Conservation (phyloP, 495 filamentous ascomycete species). For the Penicillium ochrochloron region DNA sequence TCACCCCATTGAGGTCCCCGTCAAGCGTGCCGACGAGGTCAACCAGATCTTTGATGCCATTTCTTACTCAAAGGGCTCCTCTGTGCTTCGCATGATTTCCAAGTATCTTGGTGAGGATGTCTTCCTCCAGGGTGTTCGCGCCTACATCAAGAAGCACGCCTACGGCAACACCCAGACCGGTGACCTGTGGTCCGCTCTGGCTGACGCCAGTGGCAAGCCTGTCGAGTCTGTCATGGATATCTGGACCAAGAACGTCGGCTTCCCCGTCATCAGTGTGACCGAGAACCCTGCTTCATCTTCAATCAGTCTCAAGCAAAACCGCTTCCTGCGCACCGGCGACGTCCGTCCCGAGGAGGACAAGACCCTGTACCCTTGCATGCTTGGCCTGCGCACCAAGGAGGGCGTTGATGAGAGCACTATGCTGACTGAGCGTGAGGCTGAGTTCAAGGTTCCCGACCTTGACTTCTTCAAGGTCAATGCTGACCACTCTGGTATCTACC, state of each 20-base stretch:
- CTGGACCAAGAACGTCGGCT: constrained; percentile 73
- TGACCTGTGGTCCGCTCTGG: constrained; percentile 89
- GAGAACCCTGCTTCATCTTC: constrained; percentile 53
- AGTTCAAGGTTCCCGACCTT: constrained; percentile 65
- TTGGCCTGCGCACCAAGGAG: constrained; percentile 62
- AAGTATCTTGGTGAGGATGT: constrained; percentile 90
- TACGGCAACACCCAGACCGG: constrained; percentile 76
- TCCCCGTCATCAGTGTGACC: constrained; percentile 65
- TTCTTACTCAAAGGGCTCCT: constrained; percentile 95
- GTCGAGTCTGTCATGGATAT: constrained; percentile 74
- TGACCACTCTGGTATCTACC: constrained; percentile 68
- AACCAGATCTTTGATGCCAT: constrained; percentile 99
- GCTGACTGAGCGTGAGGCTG: constrained; percentile 72
- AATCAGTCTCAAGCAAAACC: constrained; percentile 66
- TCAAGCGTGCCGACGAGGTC: constrained; percentile 92
- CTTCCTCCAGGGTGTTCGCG: constrained; percentile 90
- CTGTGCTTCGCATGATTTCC: constrained; percentile 96
- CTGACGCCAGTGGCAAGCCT: constrained; percentile 87
- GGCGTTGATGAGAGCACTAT: constrained; percentile 63
- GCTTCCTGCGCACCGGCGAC: constrained; percentile 69
- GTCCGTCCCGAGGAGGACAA: constrained; percentile 72
- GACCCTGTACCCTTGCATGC: constrained; percentile 68
- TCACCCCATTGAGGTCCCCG: constrained; percentile 96
- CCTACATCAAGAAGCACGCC: constrained; percentile 93
- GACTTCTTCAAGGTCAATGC: constrained; percentile 74